Conservation (phyloP, 495 filamentous ascomycete species). For the Bombardia bombarda region DNA sequence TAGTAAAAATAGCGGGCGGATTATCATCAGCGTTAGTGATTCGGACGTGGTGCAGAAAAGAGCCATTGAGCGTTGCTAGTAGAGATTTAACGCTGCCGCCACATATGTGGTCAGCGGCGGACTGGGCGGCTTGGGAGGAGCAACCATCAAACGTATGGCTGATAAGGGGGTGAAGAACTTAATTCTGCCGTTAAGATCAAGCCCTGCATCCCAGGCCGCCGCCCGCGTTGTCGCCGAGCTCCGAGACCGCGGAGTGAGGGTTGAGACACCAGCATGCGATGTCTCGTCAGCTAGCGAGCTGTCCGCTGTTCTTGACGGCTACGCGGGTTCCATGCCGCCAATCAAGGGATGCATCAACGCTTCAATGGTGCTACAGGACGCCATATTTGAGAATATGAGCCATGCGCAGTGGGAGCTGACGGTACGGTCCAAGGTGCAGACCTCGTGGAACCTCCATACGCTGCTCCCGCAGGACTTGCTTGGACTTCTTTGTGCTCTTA, state of each 20-base stretch:
- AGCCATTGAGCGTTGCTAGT: background rate
- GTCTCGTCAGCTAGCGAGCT: background rate
- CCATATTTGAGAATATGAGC: background rate
- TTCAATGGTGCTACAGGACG: background rate
- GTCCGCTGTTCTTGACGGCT: background rate
- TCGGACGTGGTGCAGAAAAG: background rate
- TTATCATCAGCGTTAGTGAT: background rate
- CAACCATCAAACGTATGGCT: background rate
- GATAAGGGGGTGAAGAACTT: background rate
- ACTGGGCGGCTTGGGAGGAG: background rate
- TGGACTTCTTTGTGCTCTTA: slow-evolving; percentile 47
- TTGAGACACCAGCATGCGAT: background rate
- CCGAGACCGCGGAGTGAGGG: background rate
- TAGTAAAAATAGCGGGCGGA: background rate
- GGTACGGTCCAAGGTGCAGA: background rate
- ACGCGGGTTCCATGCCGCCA: background rate
- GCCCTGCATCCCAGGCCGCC: background rate
- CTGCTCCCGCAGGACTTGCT: background rate
- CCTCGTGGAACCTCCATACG: background rate
- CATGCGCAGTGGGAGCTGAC: background rate
- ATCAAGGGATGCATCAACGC: background rate
- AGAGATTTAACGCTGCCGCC: background rate
- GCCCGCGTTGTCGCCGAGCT: background rate
- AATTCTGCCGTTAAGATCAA: background rate
- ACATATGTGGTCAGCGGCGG: background rate